Base-by-base conservation (phyloP, 805 yeast genomes). In the Pichia californica region DNA sequence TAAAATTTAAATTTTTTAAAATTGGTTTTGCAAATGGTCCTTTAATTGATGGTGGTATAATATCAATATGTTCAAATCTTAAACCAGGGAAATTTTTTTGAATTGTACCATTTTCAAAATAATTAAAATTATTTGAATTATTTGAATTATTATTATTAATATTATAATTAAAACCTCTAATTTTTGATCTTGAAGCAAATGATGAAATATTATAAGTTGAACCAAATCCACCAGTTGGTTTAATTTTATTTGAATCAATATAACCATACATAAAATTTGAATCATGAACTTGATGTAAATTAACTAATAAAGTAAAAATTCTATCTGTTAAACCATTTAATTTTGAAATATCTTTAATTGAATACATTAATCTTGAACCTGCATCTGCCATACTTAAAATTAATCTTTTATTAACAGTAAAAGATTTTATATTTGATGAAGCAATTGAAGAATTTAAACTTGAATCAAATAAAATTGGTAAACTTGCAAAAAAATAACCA, bases 361-460 rank as follows among this genome's bases (percentile, higher is more conserved):
- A 88, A 62, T 87, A 88, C 96, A 89, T 88, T 65, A 89, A 73
- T 52, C 96, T 73, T 13, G 94, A 83, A 5, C 97, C 97, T 0
- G 98, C 96, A 66, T 89, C 98, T 5, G 96, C 95, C 59, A 89
- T 72, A 4, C 93, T 83, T 51, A 89, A 73, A 85, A 89, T 82
- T 50, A 89, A 71, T 56, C 98, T 74, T 66, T 89, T 89, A 69
- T 89, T 89, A 43, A 87, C 88, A 54, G 89, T 82, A 54, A 88
- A 89, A 52, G 85, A 88, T 54, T 87, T 81, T 87, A 89, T 87
- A 55, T 80, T 81, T 10, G 49, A 38, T 1, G 54, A 47, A 11
- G 45, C 66, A 58, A 53, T 57, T 60, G 21, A 49, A 41, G 37
- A 38, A 6, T 36, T 21, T 13, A 44, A 42, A 10, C 23, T 19